Conservation (phyloP, 2,329 filamentous ascomycete species). For the Plenodomus lindquistii region DNA sequence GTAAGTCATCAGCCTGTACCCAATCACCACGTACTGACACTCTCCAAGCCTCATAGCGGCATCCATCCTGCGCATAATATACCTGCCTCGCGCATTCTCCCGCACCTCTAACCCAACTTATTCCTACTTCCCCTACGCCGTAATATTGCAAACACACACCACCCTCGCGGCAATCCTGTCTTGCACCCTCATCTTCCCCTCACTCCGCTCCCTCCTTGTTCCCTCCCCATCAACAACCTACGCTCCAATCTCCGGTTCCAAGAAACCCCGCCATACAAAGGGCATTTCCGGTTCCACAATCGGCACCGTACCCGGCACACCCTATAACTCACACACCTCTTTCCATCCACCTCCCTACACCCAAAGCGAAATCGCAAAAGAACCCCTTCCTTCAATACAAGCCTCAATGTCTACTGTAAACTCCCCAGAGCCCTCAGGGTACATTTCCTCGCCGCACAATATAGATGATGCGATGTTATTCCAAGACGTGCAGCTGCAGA, state of each 20-base stretch:
- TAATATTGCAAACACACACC: slow-evolving; percentile 28
- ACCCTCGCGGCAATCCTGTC: slow-evolving; percentile 27
- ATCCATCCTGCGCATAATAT: slow-evolving; percentile 25
- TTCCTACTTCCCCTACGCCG: slow-evolving; percentile 24
- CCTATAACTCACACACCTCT: slow-evolving; percentile 16
- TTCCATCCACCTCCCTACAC: slow-evolving; percentile 4
- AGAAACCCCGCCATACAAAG: slow-evolving; percentile 13
- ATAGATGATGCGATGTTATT: slow-evolving; percentile 2
- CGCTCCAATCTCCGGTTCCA: neutral
- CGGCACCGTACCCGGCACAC: slow-evolving; percentile 21
- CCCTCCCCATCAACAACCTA: slow-evolving; percentile 8
- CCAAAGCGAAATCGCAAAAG: slow-evolving; percentile 5
- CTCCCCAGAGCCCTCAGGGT: neutral
- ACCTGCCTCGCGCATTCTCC: slow-evolving; percentile 16
- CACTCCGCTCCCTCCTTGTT: slow-evolving; percentile 11
- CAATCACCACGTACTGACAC: slow-evolving; percentile 1
- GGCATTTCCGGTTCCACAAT: slow-evolving; percentile 26
- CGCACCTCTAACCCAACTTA: slow-evolving; percentile 17
- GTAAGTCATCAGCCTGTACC: slow-evolving; percentile 12
- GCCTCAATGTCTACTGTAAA: slow-evolving; percentile 20
- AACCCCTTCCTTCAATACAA: slow-evolving; percentile 20
- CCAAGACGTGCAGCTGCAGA: slow-evolving; percentile 5
- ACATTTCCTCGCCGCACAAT: neutral
- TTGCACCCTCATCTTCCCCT: slow-evolving; percentile 25
- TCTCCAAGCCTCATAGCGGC: slow-evolving; percentile 21